Percentiles rank a stretch among this genome's conserved stretches.
These are phyloP conservation scores for Lepraria neglecta DNA, from an alignment of 495 filamentous ascomycete species.

Conservation along the genomic window DNA sequence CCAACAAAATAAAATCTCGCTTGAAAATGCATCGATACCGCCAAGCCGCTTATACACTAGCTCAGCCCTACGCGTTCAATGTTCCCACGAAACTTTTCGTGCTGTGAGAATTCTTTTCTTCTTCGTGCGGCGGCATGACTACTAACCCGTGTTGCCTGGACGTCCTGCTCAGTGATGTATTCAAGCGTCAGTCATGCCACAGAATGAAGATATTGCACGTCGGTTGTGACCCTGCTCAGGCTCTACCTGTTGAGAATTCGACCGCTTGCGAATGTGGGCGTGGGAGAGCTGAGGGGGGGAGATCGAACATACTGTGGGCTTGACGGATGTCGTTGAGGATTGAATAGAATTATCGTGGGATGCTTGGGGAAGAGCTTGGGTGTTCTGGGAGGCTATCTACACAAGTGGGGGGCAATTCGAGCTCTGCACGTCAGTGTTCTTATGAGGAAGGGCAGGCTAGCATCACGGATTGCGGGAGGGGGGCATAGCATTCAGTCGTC, in stretches of 20 bases:
- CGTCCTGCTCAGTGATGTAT: constrained; percentile 42
- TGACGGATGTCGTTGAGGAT: not conserved
- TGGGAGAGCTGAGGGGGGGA: constrained; percentile 17
- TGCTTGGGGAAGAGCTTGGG: not conserved
- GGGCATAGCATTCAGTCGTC: too few species aligned
- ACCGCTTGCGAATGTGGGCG: not conserved
- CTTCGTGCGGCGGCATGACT: constrained; percentile 60
- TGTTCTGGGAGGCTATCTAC: too few species aligned
- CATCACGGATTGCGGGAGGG: too few species aligned
- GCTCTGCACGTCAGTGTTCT: too few species aligned
- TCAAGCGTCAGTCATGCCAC: constrained; percentile 57
- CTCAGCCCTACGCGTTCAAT: constrained; percentile 17
- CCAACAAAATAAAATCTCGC: not conserved
- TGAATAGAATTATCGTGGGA: not conserved
- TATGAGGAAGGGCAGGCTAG: not conserved
- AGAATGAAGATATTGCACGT: constrained; percentile 57
- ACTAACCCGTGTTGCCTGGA: constrained; percentile 50
- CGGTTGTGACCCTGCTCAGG: constrained; percentile 28
- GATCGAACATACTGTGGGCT: constrained; percentile 17
- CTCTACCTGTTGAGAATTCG: constrained; percentile 12
- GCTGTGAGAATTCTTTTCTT: constrained; percentile 31
- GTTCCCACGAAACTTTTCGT: constrained; percentile 30
- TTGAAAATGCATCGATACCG: too few species aligned
- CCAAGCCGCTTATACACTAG: not conserved
- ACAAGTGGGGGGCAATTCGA: too few species aligned